Base-by-base conservation (phyloP, 768 basidiomycete genomes). In the Amanita inopinata region DNA sequence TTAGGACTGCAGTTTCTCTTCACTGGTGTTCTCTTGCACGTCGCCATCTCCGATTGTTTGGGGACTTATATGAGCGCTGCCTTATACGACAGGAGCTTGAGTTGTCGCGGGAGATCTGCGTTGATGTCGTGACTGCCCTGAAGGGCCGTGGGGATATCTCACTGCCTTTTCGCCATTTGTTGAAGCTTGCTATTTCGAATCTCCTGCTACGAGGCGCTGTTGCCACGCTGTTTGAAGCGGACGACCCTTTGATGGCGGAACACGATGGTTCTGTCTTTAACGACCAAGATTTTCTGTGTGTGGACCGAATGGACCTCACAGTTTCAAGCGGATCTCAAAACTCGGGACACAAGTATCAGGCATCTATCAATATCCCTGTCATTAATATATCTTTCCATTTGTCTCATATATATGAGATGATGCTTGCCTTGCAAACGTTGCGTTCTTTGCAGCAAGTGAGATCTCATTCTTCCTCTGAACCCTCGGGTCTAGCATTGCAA, bases 321-420 rank as follows among this genome's bases (percentile, higher is more conserved):
- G 30, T 28, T 22, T 49, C 52, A 12, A 38, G 41, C 9, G 54
- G 51, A 40, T 38, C 34, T 9, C 46, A 46, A 35, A 73, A 78
- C 45, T 58, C 67, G 8, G 74, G 69, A 15, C 11, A 10, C 12
- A 17, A 15, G 4, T n/a, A n/a, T 28, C 64, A 73, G 3, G 51
- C 76, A 15, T 61, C 66, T 1, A 55, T 78, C 10, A 53, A 62
- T n/a, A 60, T 84, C 14, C 75, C 80, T 11, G 67, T 70, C 38
- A 57, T 80, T 22, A 65, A 68, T 25, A 64, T 66, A 4, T 64
- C 63, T 33, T 66, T 88, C 46, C 72, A 77, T 51, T 59, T 87
- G 42, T 73, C 75, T 11, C 78, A 83, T 55, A 63, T 81, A 22
- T 92, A 92, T 55, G 80, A 77, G 51, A 51, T 67, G 11, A 63